Percentiles rank a stretch among this genome's conserved stretches.
Conservation (phyloP, 1,139 yeast genomes). For the Geotrichum histeridarum region DNA sequence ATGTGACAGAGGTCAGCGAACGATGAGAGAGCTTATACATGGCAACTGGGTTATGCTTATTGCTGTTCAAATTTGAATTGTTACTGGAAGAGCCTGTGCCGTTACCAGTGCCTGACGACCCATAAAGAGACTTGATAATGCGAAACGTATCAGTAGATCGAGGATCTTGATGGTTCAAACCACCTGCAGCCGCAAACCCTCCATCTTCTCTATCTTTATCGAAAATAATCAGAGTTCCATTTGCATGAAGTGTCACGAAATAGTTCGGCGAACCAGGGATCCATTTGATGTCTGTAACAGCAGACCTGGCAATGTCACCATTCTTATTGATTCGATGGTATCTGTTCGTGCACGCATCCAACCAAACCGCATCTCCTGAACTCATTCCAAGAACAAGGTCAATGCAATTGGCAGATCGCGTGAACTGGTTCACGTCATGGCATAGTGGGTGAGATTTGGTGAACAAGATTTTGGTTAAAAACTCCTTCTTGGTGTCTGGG, state of each 20-base stretch:
- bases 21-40: constrained; percentile 58
- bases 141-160: constrained; percentile 30
- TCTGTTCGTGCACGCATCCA: constrained; percentile 45
- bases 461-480: constrained; percentile 39
- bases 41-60: constrained; percentile 46
- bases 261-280: constrained; percentile 40
- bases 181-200: constrained; percentile 26
- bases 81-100: background rate
- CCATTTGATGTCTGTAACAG: constrained; percentile 41
- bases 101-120: background rate
- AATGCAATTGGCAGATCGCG: constrained; percentile 39
- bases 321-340: constrained; percentile 51
- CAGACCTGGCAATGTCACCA: constrained; percentile 38
- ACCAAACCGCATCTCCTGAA: constrained; percentile 54
- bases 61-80: constrained; percentile 10
- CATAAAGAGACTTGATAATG: constrained; percentile 28
- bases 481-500: constrained; percentile 32
- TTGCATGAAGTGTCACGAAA: constrained; percentile 41
- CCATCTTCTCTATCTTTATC: constrained; percentile 43
- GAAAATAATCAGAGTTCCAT: constrained; percentile 40
- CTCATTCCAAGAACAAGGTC: constrained; percentile 51
- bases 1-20: constrained; percentile 49
- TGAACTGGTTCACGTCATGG: constrained; percentile 38
- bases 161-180: constrained; percentile 25
- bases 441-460: constrained; percentile 42